Percentiles rank a stretch among this genome's conserved stretches.
phyloP scores from a whole-genome alignment of 1,139 yeast genomes.

The Taphrina deformans region DNA sequence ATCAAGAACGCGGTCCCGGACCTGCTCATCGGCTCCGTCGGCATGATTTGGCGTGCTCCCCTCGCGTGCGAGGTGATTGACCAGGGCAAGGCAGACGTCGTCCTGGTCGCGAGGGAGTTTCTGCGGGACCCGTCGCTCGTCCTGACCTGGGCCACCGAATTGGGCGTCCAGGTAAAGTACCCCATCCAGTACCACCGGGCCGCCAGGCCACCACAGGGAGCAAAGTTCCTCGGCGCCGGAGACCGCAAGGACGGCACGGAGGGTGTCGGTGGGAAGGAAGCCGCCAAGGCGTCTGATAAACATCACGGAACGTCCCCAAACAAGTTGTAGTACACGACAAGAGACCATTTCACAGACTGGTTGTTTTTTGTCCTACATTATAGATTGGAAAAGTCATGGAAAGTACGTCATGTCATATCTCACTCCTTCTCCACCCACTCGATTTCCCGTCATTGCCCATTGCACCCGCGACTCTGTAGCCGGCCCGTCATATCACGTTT shows the following conservation, averaged over 20 bases:
- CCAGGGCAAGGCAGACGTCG: slow-evolving; percentile 52
- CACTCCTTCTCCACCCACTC: neutral
- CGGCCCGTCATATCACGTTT: neutral
- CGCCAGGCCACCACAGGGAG: slow-evolving; percentile 26
- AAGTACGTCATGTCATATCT: neutral
- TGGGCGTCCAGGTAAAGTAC: slow-evolving; percentile 50
- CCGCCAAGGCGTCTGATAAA: slow-evolving; percentile 15
- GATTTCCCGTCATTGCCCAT: neutral
- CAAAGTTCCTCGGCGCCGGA: slow-evolving; percentile 23
- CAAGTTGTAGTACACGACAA: neutral
- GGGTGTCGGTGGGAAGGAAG: slow-evolving; percentile 23
- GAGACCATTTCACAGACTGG: neutral
- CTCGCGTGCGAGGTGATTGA: slow-evolving; percentile 50
- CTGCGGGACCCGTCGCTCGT: slow-evolving; percentile 55
- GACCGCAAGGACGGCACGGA: neutral
- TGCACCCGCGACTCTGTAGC: too few species aligned
- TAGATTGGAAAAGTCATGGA: neutral
- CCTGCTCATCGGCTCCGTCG: slow-evolving; percentile 53
- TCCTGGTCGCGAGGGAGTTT: slow-evolving; percentile 52
- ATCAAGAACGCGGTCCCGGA: slow-evolving; percentile 53
- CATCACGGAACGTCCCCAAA: slow-evolving; percentile 18
- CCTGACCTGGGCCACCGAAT: slow-evolving; percentile 54
- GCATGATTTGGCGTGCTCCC: slow-evolving; percentile 48
- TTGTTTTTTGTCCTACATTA: neutral
- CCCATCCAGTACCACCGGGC: slow-evolving; percentile 50